These are phyloP conservation scores for Chaetomium sp. DNA, from an alignment of 2,329 filamentous ascomycete species.

Conservation along the genomic window DNA sequence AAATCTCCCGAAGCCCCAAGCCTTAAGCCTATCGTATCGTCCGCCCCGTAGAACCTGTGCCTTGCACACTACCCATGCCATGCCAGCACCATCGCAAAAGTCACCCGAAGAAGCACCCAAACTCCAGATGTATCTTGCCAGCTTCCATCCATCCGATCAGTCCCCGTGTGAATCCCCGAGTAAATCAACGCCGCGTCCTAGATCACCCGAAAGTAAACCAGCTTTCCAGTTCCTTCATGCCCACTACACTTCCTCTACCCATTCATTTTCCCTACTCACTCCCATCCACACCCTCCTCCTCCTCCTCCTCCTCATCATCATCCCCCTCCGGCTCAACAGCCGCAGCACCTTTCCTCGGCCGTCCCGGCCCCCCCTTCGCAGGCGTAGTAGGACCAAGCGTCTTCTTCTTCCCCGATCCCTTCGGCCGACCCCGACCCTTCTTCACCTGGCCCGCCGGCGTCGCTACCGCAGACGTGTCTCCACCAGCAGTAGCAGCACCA, in stretches of 20 bases:
- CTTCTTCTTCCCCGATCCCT: conserved; percentile 7
- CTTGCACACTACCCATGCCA: too few relatives aligned
- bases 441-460: conserved; percentile 2
- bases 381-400: not conserved
- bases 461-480: not conserved
- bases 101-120: too few relatives aligned
- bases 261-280: not conserved
- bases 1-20: not conserved
- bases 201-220: too few relatives aligned
- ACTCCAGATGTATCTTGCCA: too few relatives aligned
- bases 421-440: conserved; percentile 7
- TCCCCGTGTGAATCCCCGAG: not conserved
- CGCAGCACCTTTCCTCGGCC: conserved; percentile 4
- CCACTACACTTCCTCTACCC: too few relatives aligned
- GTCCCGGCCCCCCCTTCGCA: conserved; percentile 4
- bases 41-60: too few relatives aligned
- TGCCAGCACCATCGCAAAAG: too few relatives aligned
- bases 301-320: conserved; percentile 5
- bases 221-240: not conserved
- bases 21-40: not conserved
- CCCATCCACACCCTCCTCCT: conserved; percentile 10
- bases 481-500: not conserved
- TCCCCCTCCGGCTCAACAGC: conserved; percentile 9
- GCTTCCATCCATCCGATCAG: too few relatives aligned
- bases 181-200: too few relatives aligned